Base-by-base conservation (phyloP, 352 stramenopile genomes). In the Pythium aphanidermatum region DNA sequence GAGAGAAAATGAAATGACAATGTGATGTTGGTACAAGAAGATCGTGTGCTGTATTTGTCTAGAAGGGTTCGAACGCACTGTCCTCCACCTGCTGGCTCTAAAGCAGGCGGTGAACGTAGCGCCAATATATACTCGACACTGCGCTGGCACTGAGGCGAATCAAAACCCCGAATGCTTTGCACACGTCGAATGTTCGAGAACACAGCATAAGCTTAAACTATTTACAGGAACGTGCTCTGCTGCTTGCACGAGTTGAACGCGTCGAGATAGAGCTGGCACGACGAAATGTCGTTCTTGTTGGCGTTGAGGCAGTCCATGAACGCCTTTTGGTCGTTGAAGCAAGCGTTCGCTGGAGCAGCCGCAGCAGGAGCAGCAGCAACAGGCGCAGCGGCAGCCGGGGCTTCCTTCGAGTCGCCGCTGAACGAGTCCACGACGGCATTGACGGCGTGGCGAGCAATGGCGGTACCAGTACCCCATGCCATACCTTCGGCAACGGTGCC, bases 401-500 rank as follows among this genome's bases (percentile, higher is more conserved):
- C 46, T 19, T 80, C 65, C 42, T 71, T 70, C 26, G 70, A 62
- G 48, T 70, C 69, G 26, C 74, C 63, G 48, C 72, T 60, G 52
- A 94, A 83, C 32, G 74, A 78, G 54, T 88, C 66, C 10, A 73
- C 57, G 17, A 69, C 78, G 25, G 79, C 65, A 58, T 81, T 65
- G 31, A 92, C 82, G 11, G 72, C 91, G 43, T 82, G 84, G 43
- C 97, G 95, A 21, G 94, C 95, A 57, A 99, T 96, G 28, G 94
- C 90, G 21, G 80, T 97, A 60, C 95, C 95, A 12, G 92, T 98
- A 57, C 95, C 95, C 63, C 98, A 98, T 5, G 94, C 94, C 76
- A 98, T 98, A 46, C 95, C 95, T 55, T 98, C 89, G 0, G 84
- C 92, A 59, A 99, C 96, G 14, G 92, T 98, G 47, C 85, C 91